These are phyloP conservation scores for Collybia mongolica DNA, from an alignment of 768 basidiomycete genomes.

Conservation along the genomic window DNA sequence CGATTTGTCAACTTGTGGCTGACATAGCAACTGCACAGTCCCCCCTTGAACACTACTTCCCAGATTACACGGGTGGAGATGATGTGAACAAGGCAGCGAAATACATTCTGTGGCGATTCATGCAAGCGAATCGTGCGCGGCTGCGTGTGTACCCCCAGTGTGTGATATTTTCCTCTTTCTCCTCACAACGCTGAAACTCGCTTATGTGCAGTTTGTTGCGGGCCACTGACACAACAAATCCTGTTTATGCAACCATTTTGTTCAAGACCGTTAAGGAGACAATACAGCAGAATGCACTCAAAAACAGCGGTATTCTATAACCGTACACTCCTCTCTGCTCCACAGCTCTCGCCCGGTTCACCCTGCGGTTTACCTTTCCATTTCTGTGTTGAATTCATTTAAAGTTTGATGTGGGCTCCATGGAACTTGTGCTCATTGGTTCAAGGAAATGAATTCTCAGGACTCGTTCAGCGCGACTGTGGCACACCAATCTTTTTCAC, in stretches of 20 bases:
- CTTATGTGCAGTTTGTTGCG: conserved; percentile 54
- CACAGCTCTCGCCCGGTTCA: too few relatives aligned
- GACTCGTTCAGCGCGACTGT: too few relatives aligned
- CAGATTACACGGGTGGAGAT: conserved; percentile 84
- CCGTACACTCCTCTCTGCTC: neutral
- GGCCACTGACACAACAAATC: conserved; percentile 74
- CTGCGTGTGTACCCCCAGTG: conserved; percentile 91
- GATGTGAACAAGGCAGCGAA: conserved; percentile 95
- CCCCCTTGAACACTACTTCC: conserved; percentile 74
- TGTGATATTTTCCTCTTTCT: conserved; percentile 50
- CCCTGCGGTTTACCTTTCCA: too few relatives aligned
- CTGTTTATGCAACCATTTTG: conserved; percentile 45
- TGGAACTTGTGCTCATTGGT: too few relatives aligned
- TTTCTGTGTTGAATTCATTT: too few relatives aligned
- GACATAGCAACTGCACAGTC: conserved; percentile 55
- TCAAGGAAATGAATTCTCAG: too few relatives aligned
- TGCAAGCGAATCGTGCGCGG: conserved; percentile 85
- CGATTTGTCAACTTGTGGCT: conserved; percentile 31
- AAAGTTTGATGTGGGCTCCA: too few relatives aligned
- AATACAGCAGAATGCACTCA: conserved; percentile 74
- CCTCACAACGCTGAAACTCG: neutral
- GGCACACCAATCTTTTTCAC: too few relatives aligned
- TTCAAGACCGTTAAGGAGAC: conserved; percentile 83
- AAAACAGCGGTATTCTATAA: conserved; percentile 69
- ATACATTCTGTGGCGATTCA: conserved; percentile 93